Evolutionary conservation across 805 yeast species (phyloP), one percentile per base, ranked within the genome.

Genomic region (Diddensiella transvaalensis): DNA sequence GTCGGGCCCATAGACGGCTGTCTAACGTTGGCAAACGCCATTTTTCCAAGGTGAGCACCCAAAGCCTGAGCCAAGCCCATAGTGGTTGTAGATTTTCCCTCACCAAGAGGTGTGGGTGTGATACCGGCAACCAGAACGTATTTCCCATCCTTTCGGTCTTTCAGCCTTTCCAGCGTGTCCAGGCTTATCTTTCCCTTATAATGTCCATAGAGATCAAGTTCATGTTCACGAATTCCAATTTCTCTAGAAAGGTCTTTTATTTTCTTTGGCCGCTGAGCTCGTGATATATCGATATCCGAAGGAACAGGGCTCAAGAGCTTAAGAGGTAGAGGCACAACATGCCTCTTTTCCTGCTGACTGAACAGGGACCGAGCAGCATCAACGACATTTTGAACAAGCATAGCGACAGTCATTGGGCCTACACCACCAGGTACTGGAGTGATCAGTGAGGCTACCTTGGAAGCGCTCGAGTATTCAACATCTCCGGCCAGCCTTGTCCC

Each of bases 1-100:
- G 98, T 91, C 47, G 99, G 99, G 38, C 98, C 99, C 96, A 91
- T 89, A 10, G 95, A 85, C 22, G 99, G 98, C 69, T 91, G 99
- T 67, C 99, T 83, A 48, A 91, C 96, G 63, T 87, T 90, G 48
- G 98, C 99, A 66, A 91, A 80, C 35, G 95, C 82, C 50, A 83
- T 82, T 67, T 79, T 81, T 44, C 82, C 79, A 58, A 90, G 74
- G 63, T 88, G 95, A 24, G 95, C 96, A 50, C 96, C 96, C 47
- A 91, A 73, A 3, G 99, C 95, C 70, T 93, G 98, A 18, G 93
- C 93, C 54, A 91, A 76, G 38, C 98, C 98, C 66, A 91, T 84
- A 38, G 98, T 90, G 40, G 97, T 90, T 47, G 99, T 91, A 18
- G 95, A 85, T 72, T 91, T 91, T 63, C 99, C 99, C 73, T 91